Evolutionary conservation across 108 stramenopile genomes (phyloP), one percentile per base, ranked within the genome.

Genomic region (Nitzschia sp.): DNA sequence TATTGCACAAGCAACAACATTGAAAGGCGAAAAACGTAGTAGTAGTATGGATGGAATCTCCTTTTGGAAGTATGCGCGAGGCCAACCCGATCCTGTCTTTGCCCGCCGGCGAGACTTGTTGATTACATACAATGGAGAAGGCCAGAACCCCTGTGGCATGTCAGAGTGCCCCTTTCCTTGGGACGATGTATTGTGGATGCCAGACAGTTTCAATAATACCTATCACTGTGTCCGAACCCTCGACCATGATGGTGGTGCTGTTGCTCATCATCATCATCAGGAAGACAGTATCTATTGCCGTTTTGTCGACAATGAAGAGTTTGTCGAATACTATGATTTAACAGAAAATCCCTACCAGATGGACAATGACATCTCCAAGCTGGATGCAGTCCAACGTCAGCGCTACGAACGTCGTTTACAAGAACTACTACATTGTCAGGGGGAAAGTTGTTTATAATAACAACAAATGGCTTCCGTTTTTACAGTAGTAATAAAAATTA

Each of bases 311-410:
- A 46, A 72, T 48, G 70, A 78, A 54, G 8, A 41, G 6, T 78
- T 73, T 73, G 77, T 72, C 3, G 77, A 78, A 27, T 78, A 60
- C 41, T 78, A 78, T 29, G 67, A 78, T 28, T 30, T 78, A 22
- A 19, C 13, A 9, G 3, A 53, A 22, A 69, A 78, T 68, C 77
- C 77, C 21, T 62, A 63, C 72, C 55, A 71, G 59, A 41, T 62
- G 58, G 50, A 31, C 35, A 74, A 73, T 30, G 70, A 58, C 9
- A 53, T 35, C 45, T 35, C 66, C n/a, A 28, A 30, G n/a, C 57
- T 75, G n/a, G 27, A 31, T 22, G 15, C 0, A 4, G 28, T 31
- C 1, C 52, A 68, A 52, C 27, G 58, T 16, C 59, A 68, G 33
- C 64, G 65, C 0, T 75, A 68, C 34, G 67, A 75, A 53, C 13